These are phyloP conservation scores for Geotrichum klebahnii DNA, from an alignment of 1,139 yeast species.

Conservation along the genomic window DNA sequence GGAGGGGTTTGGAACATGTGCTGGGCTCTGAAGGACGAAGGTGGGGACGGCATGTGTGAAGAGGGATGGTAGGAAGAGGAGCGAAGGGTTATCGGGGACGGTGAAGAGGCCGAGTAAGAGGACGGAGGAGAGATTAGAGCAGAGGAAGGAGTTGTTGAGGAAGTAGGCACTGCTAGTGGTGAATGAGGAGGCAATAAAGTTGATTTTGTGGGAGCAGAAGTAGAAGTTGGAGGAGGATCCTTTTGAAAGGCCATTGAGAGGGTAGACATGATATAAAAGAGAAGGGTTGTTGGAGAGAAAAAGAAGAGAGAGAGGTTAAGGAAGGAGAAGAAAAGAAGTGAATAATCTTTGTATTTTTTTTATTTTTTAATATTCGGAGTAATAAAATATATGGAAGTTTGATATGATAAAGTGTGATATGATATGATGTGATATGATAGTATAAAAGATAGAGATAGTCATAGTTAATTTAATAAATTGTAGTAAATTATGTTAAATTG, in stretches of 20 bases:
- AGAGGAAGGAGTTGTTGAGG: neutral
- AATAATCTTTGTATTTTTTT: neutral
- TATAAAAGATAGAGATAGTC: too few relatives aligned
- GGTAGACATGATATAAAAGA: too few relatives aligned
- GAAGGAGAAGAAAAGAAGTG: neutral
- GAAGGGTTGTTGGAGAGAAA: too few relatives aligned
- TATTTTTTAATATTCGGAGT: neutral
- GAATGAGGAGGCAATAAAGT: neutral
- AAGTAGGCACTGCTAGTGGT: neutral
- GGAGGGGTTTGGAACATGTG: neutral
- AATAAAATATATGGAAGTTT: neutral
- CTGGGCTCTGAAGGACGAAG: neutral
- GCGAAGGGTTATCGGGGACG: neutral
- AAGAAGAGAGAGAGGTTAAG: too few relatives aligned
- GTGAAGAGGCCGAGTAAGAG: neutral
- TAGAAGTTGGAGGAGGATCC: too few relatives aligned
- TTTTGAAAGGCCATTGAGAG: neutral
- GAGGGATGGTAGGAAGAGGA: neutral
- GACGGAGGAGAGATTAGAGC: neutral
- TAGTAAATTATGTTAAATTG: too few relatives aligned
- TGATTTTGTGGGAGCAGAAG: too few relatives aligned
- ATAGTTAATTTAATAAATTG: too few relatives aligned
- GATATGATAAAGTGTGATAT: too few relatives aligned
- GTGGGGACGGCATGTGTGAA: neutral
- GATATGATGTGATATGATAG: too few relatives aligned